Conservation (phyloP, 2,329 filamentous ascomycete species). For the Acephala macrosclerotiorum region DNA sequence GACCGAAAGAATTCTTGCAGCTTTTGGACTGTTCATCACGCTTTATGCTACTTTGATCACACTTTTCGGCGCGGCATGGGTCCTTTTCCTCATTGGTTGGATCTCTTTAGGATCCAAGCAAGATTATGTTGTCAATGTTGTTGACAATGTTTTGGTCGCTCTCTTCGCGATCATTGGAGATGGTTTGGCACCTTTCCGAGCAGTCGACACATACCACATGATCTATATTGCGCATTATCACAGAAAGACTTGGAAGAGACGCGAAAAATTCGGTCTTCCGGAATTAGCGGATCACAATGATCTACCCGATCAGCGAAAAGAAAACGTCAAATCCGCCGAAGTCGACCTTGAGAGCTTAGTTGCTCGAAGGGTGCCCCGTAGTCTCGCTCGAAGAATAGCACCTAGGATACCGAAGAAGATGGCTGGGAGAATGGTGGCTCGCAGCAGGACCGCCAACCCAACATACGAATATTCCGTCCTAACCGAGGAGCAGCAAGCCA, state of each 20-base stretch:
- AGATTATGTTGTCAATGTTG: conserved; percentile 71
- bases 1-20: conserved; percentile 43
- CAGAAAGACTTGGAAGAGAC: conserved; percentile 51
- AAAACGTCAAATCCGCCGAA: conserved; percentile 48
- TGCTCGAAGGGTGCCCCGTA: conserved; percentile 31
- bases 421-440: conserved; percentile 32
- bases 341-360: conserved; percentile 48
- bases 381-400: conserved; percentile 32
- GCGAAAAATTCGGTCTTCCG: conserved; percentile 67
- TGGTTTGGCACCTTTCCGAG: conserved; percentile 75
- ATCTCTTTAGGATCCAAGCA: conserved; percentile 80
- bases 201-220: conserved; percentile 88
- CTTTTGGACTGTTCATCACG: conserved; percentile 82
- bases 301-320: conserved; percentile 56
- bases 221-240: conserved; percentile 77
- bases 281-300: conserved; percentile 60
- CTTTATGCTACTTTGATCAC: conserved; percentile 86
- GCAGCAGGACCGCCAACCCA: conserved; percentile 24
- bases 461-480: conserved; percentile 66
- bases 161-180: conserved; percentile 75
- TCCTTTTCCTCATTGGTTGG: conserved; percentile 89
- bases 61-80: conserved; percentile 85
- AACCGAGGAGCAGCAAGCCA: conserved; percentile 69
- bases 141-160: conserved; percentile 73
- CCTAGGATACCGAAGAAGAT: conserved; percentile 35